Percentiles rank a stretch among this genome's conserved stretches.
Conservation (phyloP, 202 grass and related monocot genomes). For the Miscanthus sacchariflorus region DNA sequence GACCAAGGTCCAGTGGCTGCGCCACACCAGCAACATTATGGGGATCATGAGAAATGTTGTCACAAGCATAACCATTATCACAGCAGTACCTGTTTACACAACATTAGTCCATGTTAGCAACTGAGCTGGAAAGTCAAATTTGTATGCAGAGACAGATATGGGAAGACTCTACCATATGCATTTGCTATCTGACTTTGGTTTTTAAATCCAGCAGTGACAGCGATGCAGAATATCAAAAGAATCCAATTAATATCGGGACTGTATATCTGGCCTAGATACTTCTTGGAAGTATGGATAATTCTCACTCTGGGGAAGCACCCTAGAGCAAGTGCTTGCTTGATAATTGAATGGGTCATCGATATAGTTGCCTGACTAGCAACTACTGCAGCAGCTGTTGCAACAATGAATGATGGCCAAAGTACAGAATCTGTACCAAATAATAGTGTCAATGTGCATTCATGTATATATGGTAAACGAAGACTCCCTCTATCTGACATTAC, state of each 20-base stretch:
- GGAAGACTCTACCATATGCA: slow-evolving; percentile 66
- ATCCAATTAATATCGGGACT: slow-evolving; percentile 85
- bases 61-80: slow-evolving; percentile 85
- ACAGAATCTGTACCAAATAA: slow-evolving; percentile 44
- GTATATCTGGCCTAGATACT: slow-evolving; percentile 83
- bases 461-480: slow-evolving; percentile 10
- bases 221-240: slow-evolving; percentile 75
- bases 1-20: slow-evolving; percentile 79
- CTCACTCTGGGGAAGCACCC: slow-evolving; percentile 82
- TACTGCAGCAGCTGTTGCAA: slow-evolving; percentile 70
- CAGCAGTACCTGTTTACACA: slow-evolving; percentile 66
- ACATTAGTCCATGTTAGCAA: slow-evolving; percentile 31
- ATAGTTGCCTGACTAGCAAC: slow-evolving; percentile 88
- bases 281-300: slow-evolving; percentile 82
- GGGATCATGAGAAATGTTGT: slow-evolving; percentile 87
- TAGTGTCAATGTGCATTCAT: neutral
- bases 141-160: neutral
- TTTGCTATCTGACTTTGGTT: slow-evolving; percentile 82
- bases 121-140: neutral
- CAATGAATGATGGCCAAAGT: slow-evolving; percentile 64
- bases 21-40: slow-evolving; percentile 83
- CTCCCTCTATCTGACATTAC: slow-evolving; percentile 32
- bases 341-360: slow-evolving; percentile 79
- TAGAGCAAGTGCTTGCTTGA: slow-evolving; percentile 80
- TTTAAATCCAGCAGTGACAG: slow-evolving; percentile 78